Conservation (phyloP, 2,329 filamentous ascomycete genomes). For the Stylonectria norvegica region DNA sequence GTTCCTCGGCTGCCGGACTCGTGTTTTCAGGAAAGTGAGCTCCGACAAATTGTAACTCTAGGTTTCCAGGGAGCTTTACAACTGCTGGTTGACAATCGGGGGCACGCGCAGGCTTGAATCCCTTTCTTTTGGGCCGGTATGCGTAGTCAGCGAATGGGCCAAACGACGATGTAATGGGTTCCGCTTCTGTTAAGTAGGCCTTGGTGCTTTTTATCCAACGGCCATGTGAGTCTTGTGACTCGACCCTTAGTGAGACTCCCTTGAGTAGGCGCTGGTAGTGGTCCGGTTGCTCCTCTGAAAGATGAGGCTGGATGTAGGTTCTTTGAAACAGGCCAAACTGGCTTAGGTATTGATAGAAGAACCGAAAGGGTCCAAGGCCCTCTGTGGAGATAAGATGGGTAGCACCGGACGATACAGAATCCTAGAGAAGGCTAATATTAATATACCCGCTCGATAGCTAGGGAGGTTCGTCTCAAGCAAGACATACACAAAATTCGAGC, state of each 20-base stretch:
- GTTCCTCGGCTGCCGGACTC: too few relatives aligned
- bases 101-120: slow-evolving; percentile 1
- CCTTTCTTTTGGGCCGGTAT: slow-evolving; percentile 16
- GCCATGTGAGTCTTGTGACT: slow-evolving; percentile 7
- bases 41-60: too few relatives aligned
- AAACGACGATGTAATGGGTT: slow-evolving; percentile 3
- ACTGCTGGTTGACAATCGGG: too few relatives aligned
- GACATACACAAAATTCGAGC: neutral
- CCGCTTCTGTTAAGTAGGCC: slow-evolving; percentile 3
- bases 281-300: neutral
- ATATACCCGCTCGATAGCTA: neutral
- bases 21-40: too few relatives aligned
- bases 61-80: too few relatives aligned
- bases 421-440: slow-evolving; percentile 16
- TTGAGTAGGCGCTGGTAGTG: slow-evolving; percentile 18
- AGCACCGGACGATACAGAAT: slow-evolving; percentile 2
- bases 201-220: slow-evolving; percentile 7
- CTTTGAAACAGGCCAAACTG: slow-evolving; percentile 24
- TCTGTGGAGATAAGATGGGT: slow-evolving; percentile 25
- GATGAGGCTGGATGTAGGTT: slow-evolving; percentile 22
- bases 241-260: slow-evolving; percentile 19
- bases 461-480: too few relatives aligned
- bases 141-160: slow-evolving; percentile 13
- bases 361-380: slow-evolving; percentile 1
- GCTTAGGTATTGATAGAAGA: slow-evolving; percentile 27